Evolutionary conservation across 805 yeast species (phyloP).

Genomic region (Clavispora santaluciae): DNA sequence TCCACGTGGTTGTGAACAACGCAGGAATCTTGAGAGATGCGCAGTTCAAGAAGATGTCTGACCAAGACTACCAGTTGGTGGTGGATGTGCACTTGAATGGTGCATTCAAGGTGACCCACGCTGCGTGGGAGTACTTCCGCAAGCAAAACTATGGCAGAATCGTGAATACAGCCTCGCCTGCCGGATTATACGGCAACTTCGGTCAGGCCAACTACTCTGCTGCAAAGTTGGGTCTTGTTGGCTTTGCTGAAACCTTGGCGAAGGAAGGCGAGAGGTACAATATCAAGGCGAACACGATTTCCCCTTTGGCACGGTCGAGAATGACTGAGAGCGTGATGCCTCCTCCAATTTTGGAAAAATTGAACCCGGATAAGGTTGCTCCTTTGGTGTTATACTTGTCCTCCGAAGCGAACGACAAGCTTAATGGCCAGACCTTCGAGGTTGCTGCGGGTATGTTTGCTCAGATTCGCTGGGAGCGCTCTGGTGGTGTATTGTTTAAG

Average conservation of each 20-base stretch:
- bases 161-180: conserved; percentile 93
- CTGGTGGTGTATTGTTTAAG: conserved; percentile 78
- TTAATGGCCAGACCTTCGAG: conserved; percentile 78
- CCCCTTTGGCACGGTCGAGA: conserved; percentile 92
- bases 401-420: conserved; percentile 49
- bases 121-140: conserved; percentile 89
- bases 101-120: conserved; percentile 75
- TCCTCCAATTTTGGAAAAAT: conserved; percentile 70
- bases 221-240: conserved; percentile 85
- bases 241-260: conserved; percentile 89
- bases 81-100: conserved; percentile 87
- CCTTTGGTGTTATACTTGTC: conserved; percentile 82
- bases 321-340: conserved; percentile 93
- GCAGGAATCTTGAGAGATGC: conserved; percentile 94
- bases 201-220: conserved; percentile 96
- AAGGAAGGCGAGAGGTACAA: conserved; percentile 88
- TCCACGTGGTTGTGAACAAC: conserved; percentile 85
- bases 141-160: conserved; percentile 85
- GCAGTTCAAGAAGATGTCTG: conserved; percentile 80
- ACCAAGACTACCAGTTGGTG: conserved; percentile 72
- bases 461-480: conserved; percentile 92
- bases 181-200: conserved; percentile 94
- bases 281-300: conserved; percentile 81
- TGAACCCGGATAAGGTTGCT: conserved; percentile 86
- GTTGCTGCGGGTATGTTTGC: conserved; percentile 92